Evolutionary conservation across 2,329 filamentous ascomycete species (phyloP), one percentile per base, ranked within the genome.

Genomic region (Cryphonectria nitschkei): DNA sequence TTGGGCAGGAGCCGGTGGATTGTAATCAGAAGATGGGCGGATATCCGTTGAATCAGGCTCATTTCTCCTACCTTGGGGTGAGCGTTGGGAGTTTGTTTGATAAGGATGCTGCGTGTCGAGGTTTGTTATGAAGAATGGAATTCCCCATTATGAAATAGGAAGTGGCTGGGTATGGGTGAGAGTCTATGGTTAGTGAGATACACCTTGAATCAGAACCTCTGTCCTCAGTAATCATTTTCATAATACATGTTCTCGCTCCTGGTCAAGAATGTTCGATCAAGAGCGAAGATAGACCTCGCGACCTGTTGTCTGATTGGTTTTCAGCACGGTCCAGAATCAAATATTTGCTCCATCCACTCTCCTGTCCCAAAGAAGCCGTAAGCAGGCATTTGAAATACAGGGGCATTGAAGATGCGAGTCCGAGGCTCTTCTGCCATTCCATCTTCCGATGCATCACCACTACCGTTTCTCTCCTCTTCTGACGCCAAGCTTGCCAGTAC

Each of bases 1-100:
- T 61, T 1, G 70, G 70, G 0, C 70, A 68, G 22, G 70, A 69
- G 43, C 66, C 67, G 0, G 56, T 60, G 67, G 39, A 66, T 26
- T 71, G 70, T 32, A 66, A 69, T 41, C 46, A 68, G 61, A 56
- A 56, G 22, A 14, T 54, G 65, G 22, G 5, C 3, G 69, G 68
- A 1, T 66, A 63, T 16, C 68, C 68, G 29, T 67, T 72, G n/a
- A 68, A 72, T n/a, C 19, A 29, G n/a, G 68, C 64, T 16, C 70
- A 70, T 9, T 65, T 70, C 11, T 52, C 26, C 50, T 70, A 72
- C 26, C 67, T 68, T 7, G 68, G 70, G 29, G 26, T 70, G n/a
- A 69, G 67, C 16, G 66, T 70, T 32, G 67, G 61, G 16, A 54
- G 66, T 61, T 62, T 62, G 26, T 34, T 70, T 39, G 34, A 62